Conservation (phyloP, 495 filamentous ascomycete species). For the Trypethelium eluteriae region DNA sequence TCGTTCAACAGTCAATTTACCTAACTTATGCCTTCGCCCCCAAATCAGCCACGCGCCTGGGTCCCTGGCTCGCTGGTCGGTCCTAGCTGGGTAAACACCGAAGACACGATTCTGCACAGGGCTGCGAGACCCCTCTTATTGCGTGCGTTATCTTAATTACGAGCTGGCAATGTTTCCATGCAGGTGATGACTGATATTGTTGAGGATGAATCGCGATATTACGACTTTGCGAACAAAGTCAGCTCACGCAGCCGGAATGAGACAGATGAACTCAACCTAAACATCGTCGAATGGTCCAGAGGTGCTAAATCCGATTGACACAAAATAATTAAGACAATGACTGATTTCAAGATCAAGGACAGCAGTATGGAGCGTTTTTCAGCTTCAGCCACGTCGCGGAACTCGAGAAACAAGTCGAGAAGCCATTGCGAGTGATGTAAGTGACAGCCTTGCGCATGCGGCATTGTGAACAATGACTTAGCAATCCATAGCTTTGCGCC, state of each 20-base stretch:
- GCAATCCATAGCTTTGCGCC: conserved; percentile 11
- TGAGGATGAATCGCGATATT: conserved; percentile 11
- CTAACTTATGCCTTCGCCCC: conserved; percentile 2
- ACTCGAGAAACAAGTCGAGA: conserved; percentile 4
- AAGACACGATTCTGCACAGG: neutral
- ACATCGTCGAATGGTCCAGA: conserved; percentile 13
- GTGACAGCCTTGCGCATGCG: conserved; percentile 3
- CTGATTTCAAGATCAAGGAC: conserved; percentile 10
- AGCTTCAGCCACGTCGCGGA: conserved; percentile 7
- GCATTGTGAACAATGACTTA: neutral
- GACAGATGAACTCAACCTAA: conserved; percentile 12
- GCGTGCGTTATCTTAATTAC: neutral
- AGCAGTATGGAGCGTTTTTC: neutral
- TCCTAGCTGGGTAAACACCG: neutral
- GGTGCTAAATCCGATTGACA: conserved; percentile 1
- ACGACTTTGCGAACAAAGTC: conserved; percentile 7
- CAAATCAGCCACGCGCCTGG: conserved; percentile 7
- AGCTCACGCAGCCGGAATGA: conserved; percentile 2
- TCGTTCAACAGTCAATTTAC: neutral
- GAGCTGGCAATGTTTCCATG: conserved; percentile 9
- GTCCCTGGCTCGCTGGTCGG: neutral
- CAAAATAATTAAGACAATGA: neutral
- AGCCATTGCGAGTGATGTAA: conserved; percentile 12
- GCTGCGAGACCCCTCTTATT: conserved; percentile 1
- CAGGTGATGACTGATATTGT: conserved; percentile 2